Percentiles rank a stretch among this genome's conserved stretches.
Conservation (phyloP, 2,329 filamentous ascomycete species). For the Diplodia corticola region DNA sequence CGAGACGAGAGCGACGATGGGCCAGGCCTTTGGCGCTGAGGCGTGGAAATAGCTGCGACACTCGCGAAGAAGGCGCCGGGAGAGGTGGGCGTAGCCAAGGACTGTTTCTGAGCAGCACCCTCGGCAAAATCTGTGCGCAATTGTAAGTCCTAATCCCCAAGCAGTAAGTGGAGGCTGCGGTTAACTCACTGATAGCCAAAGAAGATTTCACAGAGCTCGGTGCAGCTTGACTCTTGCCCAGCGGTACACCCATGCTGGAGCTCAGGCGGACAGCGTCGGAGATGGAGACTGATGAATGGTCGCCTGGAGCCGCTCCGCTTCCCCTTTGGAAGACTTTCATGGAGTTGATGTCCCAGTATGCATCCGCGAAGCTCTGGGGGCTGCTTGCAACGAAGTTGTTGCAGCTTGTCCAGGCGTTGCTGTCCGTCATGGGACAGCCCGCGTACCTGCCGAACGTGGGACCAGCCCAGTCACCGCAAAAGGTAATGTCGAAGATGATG, state of each 20-base stretch:
- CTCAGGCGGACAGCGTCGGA: background rate
- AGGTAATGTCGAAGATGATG: constrained; percentile 44
- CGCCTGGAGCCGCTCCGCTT: background rate
- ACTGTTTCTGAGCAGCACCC: background rate
- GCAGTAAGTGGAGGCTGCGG: too few relatives aligned
- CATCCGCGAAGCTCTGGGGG: constrained; percentile 28
- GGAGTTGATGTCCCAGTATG: constrained; percentile 46
- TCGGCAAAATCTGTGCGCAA: background rate
- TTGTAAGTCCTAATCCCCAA: background rate
- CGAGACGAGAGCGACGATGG: background rate
- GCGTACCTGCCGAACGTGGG: constrained; percentile 58
- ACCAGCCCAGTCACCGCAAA: constrained; percentile 67
- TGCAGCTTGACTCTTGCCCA: background rate
- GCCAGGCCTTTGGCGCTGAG: background rate
- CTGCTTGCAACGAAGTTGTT: constrained; percentile 28
- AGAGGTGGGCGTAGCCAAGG: background rate
- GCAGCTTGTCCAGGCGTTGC: constrained; percentile 30
- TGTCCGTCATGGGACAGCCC: constrained; percentile 49
- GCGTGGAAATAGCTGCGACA: background rate
- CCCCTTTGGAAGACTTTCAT: constrained; percentile 40
- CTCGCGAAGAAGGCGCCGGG: background rate
- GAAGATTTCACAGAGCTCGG: background rate
- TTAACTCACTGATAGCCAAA: background rate
- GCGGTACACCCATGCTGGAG: background rate
- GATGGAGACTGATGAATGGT: background rate